Evolutionary conservation across 495 filamentous ascomycete species (phyloP), one percentile per base, ranked within the genome.

Genomic region (Penicillium steckii): DNA sequence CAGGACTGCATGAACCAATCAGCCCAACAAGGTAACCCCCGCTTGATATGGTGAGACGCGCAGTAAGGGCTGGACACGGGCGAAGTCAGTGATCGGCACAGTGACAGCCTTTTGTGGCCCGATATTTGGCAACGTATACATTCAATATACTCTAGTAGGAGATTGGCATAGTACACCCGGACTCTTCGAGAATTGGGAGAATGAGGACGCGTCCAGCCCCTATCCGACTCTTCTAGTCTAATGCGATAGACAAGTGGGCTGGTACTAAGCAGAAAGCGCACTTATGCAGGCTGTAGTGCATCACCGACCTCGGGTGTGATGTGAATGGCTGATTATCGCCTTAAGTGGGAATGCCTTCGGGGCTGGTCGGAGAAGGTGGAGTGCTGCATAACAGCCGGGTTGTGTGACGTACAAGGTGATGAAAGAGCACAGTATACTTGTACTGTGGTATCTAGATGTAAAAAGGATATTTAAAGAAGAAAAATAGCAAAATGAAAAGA

Each of bases 281-380:
- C 51, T 47, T 47, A 53, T 53, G 51, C 51, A 41, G n/a, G 38
- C 38, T 22, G 3, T 3, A 19, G 18, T 19, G 18, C 38, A 48
- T 44, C 45, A 8, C 29, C 30, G 21, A 8, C 22, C 18, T 13
- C 17, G 32, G 22, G 44, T 13, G 32, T 17, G 22, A n/a, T 9
- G 9, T 58, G 55, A 55, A 55, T 55, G 59, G 55, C 19, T 38
- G 27, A 22, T 13, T 18, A 22, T 23, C 17, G 53, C 29, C 41
- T 41, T 26, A 54, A 46, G 52, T 52, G 52, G 59, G 51, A 55
- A 58, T 48, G 48, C 35, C 48, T 44, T 62, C 60, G 60, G 60
- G 52, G 46, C 49, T 56, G 56, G 49, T 62, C 60, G 60, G 52
- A 56, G 38, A 54, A 47, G 46, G 59, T 57, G 52, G 52, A 54